Base-by-base conservation (phyloP, 805 yeast species). In the Candida ulmi region DNA sequence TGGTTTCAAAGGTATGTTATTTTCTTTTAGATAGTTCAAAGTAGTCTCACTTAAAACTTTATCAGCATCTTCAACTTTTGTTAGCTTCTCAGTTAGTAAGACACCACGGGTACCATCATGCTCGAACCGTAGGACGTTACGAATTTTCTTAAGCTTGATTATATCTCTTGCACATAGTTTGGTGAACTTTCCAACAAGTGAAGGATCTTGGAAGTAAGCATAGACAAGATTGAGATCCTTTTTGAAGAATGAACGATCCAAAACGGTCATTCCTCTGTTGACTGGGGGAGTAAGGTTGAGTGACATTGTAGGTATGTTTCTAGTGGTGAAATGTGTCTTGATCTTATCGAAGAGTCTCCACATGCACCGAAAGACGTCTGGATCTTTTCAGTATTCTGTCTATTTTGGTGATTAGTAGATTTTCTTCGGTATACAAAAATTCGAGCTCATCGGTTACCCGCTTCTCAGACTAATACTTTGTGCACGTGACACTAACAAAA, bases 181-280 rank as follows among this genome's bases (percentile, higher is more conserved):
- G n/a, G 80, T 73, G 56, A 88, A 81, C 3, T 52, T 52, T 8
- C 57, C 55, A 8, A 55, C 50, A 47, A 65, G 54, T 44, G 73
- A 64, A 1, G 91, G 86, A 39, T 88, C 79, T 5, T 81, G 78
- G 51, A 91, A 77, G 37, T 67, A 62, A 0, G 90, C 88, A 21
- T 80, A 83, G 48, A 85, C 75, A 17, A 88, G 63, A 1, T 76
- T 72, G 12, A 85, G 62, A n/a, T 67, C 62, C 13, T 68, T 69
- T 7, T 63, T 54, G 64, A 91, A 91, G 47, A 77, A 73, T 1
- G 74, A 60, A 32, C 83, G 71, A 60, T 91, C 93, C 30, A 91
- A 69, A 13, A 55, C 69, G 32, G 54, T 74, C 87, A 86, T 79
- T 2, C 73, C 68, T 33, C 85, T 62, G 55, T 83, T 69, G 8